Evolutionary conservation across 2,329 filamentous ascomycete genomes (phyloP), one percentile per base, ranked within the genome.

Genomic region (Ceratocystis harringtonii): DNA sequence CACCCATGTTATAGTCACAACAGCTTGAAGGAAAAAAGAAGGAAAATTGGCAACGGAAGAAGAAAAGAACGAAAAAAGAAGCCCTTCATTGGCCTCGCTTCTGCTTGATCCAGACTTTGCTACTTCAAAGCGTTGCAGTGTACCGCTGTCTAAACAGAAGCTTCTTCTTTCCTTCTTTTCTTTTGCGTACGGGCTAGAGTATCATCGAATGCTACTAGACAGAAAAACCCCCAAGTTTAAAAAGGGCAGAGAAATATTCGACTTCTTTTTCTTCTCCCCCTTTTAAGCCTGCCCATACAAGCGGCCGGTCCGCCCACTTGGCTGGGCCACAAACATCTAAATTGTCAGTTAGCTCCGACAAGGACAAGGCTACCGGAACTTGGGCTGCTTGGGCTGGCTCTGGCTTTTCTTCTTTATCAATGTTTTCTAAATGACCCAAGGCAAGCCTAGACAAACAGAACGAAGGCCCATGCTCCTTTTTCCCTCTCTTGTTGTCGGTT

Each of bases 1-100:
- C 12, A 57, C 52, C 52, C 25, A 50, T 62, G 61, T 30, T 25
- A 48, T 62, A 15, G 61, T 62, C 43, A 36, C 61, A 62, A 45
- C 41, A 48, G 19, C 43, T 62, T 62, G 61, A 64, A 64, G 36
- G 57, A 64, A 64, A 32, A 48, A 30, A 60, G 15, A 64, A 0
- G 25, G 36, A 30, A 19, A 58, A 64, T 19, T 17, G 25, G 2
- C 3, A 25, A 41, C 43, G 32, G 8, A 41, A 41, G 10, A 41
- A 41, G 10, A 41, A 41, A 50, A 50, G 19, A 50, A 60, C 19
- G 22, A 22, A 64, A 48, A 60, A 45, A 50, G 28, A 48, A 44
- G 28, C 5, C 36, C 15, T 62, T 28, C 17, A 45, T n/a, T 28
- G 22, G 52, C 52, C 25, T 57, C 52, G 52, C 52, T 57, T 57